These are phyloP conservation scores for Ascobolus immersus DNA, from an alignment of 495 filamentous ascomycete genomes.

Conservation along the genomic window DNA sequence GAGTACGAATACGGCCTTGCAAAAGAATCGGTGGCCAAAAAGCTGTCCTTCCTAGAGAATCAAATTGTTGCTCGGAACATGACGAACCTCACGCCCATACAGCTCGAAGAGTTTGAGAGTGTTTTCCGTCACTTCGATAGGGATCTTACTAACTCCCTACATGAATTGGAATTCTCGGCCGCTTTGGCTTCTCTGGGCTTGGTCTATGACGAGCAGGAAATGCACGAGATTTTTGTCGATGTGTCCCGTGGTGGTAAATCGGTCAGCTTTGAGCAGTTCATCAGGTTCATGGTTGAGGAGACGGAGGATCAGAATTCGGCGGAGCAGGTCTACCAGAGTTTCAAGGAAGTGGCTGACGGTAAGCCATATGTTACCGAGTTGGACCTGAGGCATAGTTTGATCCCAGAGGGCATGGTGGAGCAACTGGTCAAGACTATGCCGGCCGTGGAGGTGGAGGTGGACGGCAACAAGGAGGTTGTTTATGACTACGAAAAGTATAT, in stretches of 20 bases:
- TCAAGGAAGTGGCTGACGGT: slow-evolving; percentile 89
- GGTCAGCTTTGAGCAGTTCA: slow-evolving; percentile 96
- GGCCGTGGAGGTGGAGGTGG: slow-evolving; percentile 8
- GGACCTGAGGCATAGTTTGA: slow-evolving; percentile 76
- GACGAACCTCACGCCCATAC: slow-evolving; percentile 95
- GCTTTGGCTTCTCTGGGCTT: slow-evolving; percentile 78
- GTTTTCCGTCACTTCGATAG: slow-evolving; percentile 95
- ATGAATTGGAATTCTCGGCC: slow-evolving; percentile 83
- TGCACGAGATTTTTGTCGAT: slow-evolving; percentile 70
- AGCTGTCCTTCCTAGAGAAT: slow-evolving; percentile 88
- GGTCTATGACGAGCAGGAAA: slow-evolving; percentile 85
- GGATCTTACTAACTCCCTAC: slow-evolving; percentile 71
- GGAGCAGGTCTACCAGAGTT: slow-evolving; percentile 91
- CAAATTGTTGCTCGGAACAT: slow-evolving; percentile 90
- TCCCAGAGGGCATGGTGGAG: slow-evolving; percentile 87
- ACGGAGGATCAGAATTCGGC: slow-evolving; percentile 97
- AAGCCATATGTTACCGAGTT: slow-evolving; percentile 97
- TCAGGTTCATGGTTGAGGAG: slow-evolving; percentile 94
- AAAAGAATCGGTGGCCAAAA: slow-evolving; percentile 72
- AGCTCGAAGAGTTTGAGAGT: slow-evolving; percentile 90
- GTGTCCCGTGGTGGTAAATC: slow-evolving; percentile 47
- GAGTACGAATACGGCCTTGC: slow-evolving; percentile 82
- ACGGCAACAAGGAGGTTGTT: slow-evolving; percentile 8
- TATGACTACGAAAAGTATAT: slow-evolving; percentile 17
- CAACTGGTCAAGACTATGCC: slow-evolving; percentile 74